phyloP scores from a whole-genome alignment of 495 filamentous ascomycete species.

The Talaromyces nanjingensis region DNA sequence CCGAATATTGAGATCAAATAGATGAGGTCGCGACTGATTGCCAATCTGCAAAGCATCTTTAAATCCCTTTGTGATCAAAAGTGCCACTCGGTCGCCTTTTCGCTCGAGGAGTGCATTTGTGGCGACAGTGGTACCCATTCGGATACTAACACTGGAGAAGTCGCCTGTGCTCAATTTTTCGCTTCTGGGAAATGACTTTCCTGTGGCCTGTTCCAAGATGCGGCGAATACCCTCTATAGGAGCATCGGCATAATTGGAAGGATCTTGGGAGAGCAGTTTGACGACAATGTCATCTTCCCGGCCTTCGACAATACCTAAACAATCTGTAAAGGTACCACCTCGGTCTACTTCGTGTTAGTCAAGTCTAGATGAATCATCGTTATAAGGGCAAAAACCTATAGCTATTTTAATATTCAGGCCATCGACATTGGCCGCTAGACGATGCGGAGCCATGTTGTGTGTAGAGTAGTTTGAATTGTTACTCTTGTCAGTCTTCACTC shows the following conservation, averaged over 20 bases:
- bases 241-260: constrained; percentile 72
- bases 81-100: constrained; percentile 86
- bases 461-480: background rate
- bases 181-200: constrained; percentile 14
- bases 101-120: constrained; percentile 87
- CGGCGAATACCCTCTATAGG: constrained; percentile 63
- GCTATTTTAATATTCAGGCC: constrained; percentile 19
- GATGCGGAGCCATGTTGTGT: constrained; percentile 13
- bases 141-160: constrained; percentile 65
- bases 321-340: constrained; percentile 21
- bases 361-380: background rate
- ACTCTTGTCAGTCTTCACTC: background rate
- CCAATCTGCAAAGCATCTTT: constrained; percentile 84
- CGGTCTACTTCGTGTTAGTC: constrained; percentile 10
- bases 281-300: constrained; percentile 50
- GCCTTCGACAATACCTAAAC: constrained; percentile 12
- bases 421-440: constrained; percentile 8
- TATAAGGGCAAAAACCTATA: constrained; percentile 12
- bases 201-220: constrained; percentile 16
- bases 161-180: constrained; percentile 13
- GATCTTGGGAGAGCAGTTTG: constrained; percentile 77
- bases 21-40: constrained; percentile 74
- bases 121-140: constrained; percentile 89
- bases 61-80: constrained; percentile 91
- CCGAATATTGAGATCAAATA: constrained; percentile 75